Conservation (phyloP, 225 moss, liverwort and hornwort species). For the Marchantia polymorpha region DNA sequence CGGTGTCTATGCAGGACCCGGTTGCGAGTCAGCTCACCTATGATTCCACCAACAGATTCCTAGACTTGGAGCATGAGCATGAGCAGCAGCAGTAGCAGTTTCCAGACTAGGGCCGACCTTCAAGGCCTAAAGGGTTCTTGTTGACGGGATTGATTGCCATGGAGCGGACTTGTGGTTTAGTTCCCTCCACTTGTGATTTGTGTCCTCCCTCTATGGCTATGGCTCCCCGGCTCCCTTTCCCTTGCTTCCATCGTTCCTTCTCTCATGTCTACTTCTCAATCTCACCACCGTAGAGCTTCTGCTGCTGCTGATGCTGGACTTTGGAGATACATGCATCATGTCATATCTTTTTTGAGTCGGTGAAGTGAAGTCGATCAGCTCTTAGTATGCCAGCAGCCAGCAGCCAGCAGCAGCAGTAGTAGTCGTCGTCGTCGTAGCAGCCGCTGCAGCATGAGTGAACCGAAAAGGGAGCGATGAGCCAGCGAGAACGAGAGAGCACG, state of each 20-base stretch:
- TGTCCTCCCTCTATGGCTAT: not conserved
- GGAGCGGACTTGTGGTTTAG: not conserved
- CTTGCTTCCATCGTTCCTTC: not conserved
- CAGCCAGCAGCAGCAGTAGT: not conserved
- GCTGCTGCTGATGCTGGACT: not conserved
- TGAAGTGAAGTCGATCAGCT: not conserved
- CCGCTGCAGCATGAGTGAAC: not conserved
- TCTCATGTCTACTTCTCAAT: not conserved
- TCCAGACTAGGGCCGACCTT: not conserved
- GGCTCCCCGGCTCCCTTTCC: not conserved
- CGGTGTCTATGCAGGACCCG: not conserved
- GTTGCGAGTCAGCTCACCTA: not conserved
- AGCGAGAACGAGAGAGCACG: not conserved
- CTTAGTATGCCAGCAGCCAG: not conserved
- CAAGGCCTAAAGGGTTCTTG: not conserved
- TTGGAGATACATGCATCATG: not conserved
- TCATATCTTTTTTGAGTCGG: slow-evolving; percentile 1
- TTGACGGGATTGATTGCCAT: not conserved
- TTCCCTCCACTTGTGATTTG: not conserved
- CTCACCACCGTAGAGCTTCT: not conserved
- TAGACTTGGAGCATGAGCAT: too few species aligned
- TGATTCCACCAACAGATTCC: not conserved
- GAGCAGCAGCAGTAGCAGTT: too few species aligned
- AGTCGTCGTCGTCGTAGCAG: not conserved
- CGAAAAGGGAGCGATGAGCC: not conserved